These are phyloP conservation scores for Fusarium circinatum DNA, from an alignment of 2,329 filamentous ascomycete genomes.

Conservation along the genomic window DNA sequence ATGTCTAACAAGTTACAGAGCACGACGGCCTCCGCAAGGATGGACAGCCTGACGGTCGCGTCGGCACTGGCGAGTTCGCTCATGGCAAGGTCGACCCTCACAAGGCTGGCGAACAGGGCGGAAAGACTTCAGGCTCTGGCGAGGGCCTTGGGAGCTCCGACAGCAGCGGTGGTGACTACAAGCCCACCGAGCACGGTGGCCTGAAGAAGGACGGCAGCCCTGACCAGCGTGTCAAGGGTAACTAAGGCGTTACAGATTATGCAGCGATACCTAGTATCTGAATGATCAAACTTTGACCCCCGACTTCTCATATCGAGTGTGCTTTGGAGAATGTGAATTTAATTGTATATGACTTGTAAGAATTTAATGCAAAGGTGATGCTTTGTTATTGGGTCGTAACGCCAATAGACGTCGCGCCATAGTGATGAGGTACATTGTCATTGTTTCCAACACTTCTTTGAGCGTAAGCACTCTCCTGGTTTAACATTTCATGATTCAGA, in stretches of 20 bases:
- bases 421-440: neutral
- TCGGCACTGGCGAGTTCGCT: constrained; percentile 39
- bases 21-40: constrained; percentile 40
- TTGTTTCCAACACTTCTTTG: accelerated
- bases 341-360: neutral
- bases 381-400: neutral
- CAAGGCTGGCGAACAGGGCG: constrained; percentile 30
- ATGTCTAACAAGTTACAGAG: neutral
- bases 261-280: neutral
- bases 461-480: neutral
- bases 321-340: accelerated
- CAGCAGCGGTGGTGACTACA: constrained; percentile 16
- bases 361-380: accelerated
- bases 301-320: accelerated
- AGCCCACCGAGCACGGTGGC: constrained; percentile 27
- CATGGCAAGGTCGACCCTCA: constrained; percentile 39
- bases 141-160: constrained; percentile 4
- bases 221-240: constrained; percentile 27
- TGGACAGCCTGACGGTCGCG: constrained; percentile 34
- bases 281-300: neutral
- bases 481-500: no score
- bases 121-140: constrained; percentile 24
- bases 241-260: neutral
- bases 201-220: constrained; percentile 28
- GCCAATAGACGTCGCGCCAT: neutral